Percentiles rank a stretch among this genome's conserved stretches.
Evolutionary conservation across 2,329 filamentous ascomycete species (phyloP).

Genomic region (Fusarium nanum): DNA sequence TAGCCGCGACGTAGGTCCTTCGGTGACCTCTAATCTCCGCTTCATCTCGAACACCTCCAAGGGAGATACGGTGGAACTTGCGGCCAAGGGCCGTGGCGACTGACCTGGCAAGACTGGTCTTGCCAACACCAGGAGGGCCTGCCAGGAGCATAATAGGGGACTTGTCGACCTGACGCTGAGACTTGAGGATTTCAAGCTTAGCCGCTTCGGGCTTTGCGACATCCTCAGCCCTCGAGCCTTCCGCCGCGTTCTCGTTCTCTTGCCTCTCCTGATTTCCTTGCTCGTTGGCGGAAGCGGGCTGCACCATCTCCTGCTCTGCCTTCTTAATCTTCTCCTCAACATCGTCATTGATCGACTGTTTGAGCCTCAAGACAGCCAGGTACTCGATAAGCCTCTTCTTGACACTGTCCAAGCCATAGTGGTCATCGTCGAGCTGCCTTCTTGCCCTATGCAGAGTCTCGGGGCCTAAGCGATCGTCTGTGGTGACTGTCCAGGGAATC

Average conservation of each 20-base stretch:
- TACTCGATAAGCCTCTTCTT: conserved; percentile 98
- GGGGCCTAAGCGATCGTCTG: conserved; percentile 85
- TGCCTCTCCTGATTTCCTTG: conserved; percentile 31
- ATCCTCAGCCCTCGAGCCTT: conserved; percentile 43
- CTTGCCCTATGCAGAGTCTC: conserved; percentile 83
- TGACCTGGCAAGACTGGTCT: conserved; percentile 94
- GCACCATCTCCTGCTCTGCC: conserved; percentile 68
- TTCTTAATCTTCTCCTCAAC: conserved; percentile 82
- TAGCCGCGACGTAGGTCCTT: conserved; percentile 97
- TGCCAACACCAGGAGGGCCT: conserved; percentile 93
- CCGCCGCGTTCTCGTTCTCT: conserved; percentile 31
- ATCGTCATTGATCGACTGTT: conserved; percentile 88
- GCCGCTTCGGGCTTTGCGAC: conserved; percentile 57
- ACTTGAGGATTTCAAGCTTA: conserved; percentile 80
- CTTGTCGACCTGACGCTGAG: conserved; percentile 90
- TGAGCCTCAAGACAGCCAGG: conserved; percentile 92
- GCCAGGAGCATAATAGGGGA: conserved; percentile 94
- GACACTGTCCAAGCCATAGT: conserved; percentile 95
- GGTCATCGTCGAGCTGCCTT: conserved; percentile 93
- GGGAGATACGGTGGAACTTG: conserved; percentile 96
- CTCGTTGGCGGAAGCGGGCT: conserved; percentile 42
- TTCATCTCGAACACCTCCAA: conserved; percentile 95
- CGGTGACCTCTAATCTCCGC: conserved; percentile 96
- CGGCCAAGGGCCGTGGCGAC: conserved; percentile 91
- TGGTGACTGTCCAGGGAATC: conserved; percentile 89